Evolutionary conservation across 2,329 filamentous ascomycete genomes (phyloP).

Genomic region (Sporothrix humicola): DNA sequence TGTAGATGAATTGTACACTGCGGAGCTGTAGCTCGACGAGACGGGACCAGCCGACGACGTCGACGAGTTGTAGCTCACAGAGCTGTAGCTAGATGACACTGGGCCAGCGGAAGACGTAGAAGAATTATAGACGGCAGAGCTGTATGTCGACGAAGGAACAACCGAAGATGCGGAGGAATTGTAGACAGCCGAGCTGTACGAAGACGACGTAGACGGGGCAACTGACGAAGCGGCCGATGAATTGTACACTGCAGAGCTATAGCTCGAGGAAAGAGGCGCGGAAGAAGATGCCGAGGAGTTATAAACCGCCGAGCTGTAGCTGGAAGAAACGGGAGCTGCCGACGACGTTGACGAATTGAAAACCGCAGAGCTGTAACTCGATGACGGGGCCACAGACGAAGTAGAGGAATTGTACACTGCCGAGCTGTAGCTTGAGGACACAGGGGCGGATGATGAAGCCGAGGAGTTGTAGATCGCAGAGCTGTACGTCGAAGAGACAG

Average conservation of each 20-base stretch:
- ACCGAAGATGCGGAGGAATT: neutral
- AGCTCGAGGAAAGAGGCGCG: neutral
- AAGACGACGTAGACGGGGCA: neutral
- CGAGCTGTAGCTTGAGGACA: neutral
- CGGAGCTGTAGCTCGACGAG: constrained; percentile 3
- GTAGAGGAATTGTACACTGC: neutral
- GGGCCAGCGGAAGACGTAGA: neutral
- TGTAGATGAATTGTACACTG: neutral
- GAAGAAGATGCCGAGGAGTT: neutral
- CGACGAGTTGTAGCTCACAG: neutral
- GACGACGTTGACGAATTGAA: neutral
- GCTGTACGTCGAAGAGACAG: neutral
- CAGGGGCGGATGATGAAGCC: neutral
- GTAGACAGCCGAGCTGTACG: constrained; percentile 6
- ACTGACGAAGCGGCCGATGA: neutral
- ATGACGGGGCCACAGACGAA: neutral
- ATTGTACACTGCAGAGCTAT: neutral
- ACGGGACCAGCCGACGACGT: neutral
- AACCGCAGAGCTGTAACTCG: neutral
- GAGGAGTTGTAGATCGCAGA: neutral
- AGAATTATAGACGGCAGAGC: neutral
- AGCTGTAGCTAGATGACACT: neutral
- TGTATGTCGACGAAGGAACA: neutral
- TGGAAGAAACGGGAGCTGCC: neutral
- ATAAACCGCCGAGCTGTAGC: neutral